Conservation (phyloP, 2,329 filamentous ascomycete genomes). For the Colletotrichum liaoningense region DNA sequence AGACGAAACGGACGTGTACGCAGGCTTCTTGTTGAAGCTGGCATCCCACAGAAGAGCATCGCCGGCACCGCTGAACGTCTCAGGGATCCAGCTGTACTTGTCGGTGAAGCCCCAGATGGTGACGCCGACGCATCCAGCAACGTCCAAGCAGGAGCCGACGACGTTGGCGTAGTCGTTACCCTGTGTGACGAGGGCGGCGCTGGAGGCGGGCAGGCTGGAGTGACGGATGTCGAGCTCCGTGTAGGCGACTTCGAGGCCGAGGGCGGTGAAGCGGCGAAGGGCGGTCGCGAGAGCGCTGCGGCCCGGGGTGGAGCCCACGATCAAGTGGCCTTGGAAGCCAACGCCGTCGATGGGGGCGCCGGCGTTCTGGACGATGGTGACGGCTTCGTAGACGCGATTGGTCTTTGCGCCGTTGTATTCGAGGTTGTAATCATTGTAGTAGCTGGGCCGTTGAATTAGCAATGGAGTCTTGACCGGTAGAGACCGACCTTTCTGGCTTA, state of each 20-base stretch:
- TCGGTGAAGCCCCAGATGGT: conserved; percentile 58
- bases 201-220: conserved; percentile 55
- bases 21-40: conserved; percentile 52
- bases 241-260: conserved; percentile 68
- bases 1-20: conserved; percentile 51
- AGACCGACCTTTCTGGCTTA: conserved; percentile 46
- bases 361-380: conserved; percentile 47
- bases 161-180: conserved; percentile 56
- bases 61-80: conserved; percentile 52
- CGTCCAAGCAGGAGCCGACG: conserved; percentile 51
- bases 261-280: conserved; percentile 61
- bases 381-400: conserved; percentile 47
- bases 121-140: conserved; percentile 54
- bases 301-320: conserved; percentile 55
- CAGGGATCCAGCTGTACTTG: conserved; percentile 51
- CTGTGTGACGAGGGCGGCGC: conserved; percentile 56
- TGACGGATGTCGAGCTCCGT: conserved; percentile 72
- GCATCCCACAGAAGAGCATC: conserved; percentile 53
- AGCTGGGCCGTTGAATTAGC: conserved; percentile 40
- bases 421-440: conserved; percentile 72
- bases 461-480: background rate
- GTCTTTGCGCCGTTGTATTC: conserved; percentile 53
- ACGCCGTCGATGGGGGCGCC: conserved; percentile 64
- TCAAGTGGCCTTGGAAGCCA: conserved; percentile 63
- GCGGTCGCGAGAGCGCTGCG: conserved; percentile 56